phyloP scores from a whole-genome alignment of 2,329 filamentous ascomycete genomes.

The Diplodia mutila region DNA sequence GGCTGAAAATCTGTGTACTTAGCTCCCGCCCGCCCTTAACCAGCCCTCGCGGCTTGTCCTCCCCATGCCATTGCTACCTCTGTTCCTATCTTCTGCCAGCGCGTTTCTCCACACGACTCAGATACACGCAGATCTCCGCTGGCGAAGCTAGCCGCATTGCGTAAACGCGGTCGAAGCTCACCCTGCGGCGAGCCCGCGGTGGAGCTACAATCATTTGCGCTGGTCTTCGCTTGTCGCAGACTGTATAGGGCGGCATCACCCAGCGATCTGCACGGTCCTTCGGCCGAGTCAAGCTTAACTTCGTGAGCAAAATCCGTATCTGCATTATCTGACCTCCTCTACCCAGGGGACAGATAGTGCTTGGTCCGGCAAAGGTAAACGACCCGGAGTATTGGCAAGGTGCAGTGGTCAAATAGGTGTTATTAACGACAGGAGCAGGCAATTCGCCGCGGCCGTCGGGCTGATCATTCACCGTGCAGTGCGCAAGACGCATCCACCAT shows the following conservation, averaged over 20 bases:
- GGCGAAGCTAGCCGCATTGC: constrained; percentile 13
- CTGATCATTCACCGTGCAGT: constrained; percentile 17
- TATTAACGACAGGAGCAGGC: constrained; percentile 10
- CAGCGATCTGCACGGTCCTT: constrained; percentile 1
- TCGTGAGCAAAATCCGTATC: background rate
- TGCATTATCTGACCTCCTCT: background rate
- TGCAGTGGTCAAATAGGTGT: background rate
- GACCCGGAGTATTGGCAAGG: background rate
- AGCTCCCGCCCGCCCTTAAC: background rate
- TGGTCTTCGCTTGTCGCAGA: constrained; percentile 9
- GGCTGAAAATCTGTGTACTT: constrained; percentile 8
- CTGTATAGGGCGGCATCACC: constrained; percentile 15
- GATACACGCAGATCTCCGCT: constrained; percentile 5
- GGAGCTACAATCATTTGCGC: constrained; percentile 16
- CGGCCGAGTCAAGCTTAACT: background rate
- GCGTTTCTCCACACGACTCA: constrained; percentile 6
- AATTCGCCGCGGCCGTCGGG: constrained; percentile 6
- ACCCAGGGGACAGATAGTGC: background rate
- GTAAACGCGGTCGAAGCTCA: constrained; percentile 14
- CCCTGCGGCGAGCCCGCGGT: constrained; percentile 17
- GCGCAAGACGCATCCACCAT: constrained; percentile 15
- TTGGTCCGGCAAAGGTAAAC: background rate
- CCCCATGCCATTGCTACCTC: background rate
- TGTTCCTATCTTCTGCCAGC: background rate
- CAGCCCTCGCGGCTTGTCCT: background rate